Evolutionary conservation across 257 asterid genomes (phyloP).

Genomic region (Galeopsis tetrahit): DNA sequence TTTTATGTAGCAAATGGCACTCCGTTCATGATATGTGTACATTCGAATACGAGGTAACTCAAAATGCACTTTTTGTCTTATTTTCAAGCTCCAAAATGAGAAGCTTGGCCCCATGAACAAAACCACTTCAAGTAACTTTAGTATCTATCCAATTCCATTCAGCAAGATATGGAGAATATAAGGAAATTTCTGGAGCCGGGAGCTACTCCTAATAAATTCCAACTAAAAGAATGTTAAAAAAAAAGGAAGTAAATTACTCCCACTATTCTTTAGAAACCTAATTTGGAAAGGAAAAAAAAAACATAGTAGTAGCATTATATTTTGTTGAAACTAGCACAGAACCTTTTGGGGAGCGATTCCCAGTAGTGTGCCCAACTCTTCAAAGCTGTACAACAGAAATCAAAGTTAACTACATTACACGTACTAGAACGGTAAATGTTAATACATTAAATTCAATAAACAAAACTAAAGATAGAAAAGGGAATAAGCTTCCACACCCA

Average conservation of each 20-base stretch:
- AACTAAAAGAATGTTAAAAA: slow-evolving; percentile 6
- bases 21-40: slow-evolving; percentile 11
- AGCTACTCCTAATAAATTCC: background rate
- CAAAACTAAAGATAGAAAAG: slow-evolving; percentile 23
- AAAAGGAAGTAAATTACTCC: background rate
- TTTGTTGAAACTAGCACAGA: slow-evolving; percentile 32
- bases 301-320: slow-evolving; percentile 23
- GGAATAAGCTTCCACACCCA: slow-evolving; percentile 31
- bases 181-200: background rate
- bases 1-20: background rate
- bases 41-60: slow-evolving; percentile 5
- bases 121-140: background rate
- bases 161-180: slow-evolving; percentile 1
- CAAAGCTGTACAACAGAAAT: slow-evolving; percentile 62
- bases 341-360: slow-evolving; percentile 97
- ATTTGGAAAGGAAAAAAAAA: background rate
- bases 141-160: background rate
- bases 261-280: slow-evolving; percentile 9
- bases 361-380: slow-evolving; percentile 91
- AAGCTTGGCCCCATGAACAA: background rate
- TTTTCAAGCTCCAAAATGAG: slow-evolving; percentile 1
- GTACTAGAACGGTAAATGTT: slow-evolving; percentile 20
- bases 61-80: background rate
- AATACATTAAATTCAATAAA: slow-evolving; percentile 24
- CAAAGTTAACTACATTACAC: slow-evolving; percentile 25